phyloP scores from a whole-genome alignment of 345 rosid species.

The Euphorbia tirucalli region DNA sequence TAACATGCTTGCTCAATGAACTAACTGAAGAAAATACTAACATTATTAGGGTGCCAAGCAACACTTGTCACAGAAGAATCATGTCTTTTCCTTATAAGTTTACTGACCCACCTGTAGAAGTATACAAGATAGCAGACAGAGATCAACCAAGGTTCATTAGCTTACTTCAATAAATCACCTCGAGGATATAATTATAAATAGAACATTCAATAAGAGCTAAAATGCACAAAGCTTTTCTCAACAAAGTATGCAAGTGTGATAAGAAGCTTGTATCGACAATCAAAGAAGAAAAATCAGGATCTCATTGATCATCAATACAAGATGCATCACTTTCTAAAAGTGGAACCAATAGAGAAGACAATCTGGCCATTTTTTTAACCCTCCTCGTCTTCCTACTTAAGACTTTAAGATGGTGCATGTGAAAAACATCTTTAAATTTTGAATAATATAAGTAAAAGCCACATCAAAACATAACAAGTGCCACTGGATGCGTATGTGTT shows the following conservation, averaged over 20 bases:
- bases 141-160: conserved; percentile 7
- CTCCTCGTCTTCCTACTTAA: neutral
- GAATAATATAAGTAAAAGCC: neutral
- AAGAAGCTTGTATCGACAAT: neutral
- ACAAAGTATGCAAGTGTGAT: neutral
- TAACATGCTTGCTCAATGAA: neutral
- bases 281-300: neutral
- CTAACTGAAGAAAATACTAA: conserved; percentile 29
- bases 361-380: neutral
- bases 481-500: neutral
- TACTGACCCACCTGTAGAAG: conserved; percentile 95
- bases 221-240: neutral
- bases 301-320: neutral
- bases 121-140: neutral
- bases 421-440: neutral
- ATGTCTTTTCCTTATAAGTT: conserved; percentile 87
- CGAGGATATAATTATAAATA: neutral
- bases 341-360: neutral
- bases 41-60: conserved; percentile 99
- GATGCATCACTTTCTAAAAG: neutral
- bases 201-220: neutral
- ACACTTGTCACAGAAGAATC: conserved; percentile 90
- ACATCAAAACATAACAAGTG: neutral
- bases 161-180: neutral
- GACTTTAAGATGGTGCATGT: neutral